These are phyloP conservation scores for Chaetomium fimeti DNA, from an alignment of 495 filamentous ascomycete genomes.

Conservation along the genomic window DNA sequence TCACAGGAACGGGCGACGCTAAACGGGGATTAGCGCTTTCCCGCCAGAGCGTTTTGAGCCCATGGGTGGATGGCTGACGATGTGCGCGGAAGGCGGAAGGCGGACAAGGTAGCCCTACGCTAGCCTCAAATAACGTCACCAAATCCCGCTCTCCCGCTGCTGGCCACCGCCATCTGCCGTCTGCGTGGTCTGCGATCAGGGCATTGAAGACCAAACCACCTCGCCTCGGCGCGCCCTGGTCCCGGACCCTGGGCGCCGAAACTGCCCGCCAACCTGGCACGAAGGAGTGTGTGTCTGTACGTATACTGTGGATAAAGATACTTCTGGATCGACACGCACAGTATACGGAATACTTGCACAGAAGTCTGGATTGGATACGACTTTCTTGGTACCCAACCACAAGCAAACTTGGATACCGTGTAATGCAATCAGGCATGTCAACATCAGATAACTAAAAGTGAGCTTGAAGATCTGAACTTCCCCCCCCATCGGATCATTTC, in stretches of 20 bases:
- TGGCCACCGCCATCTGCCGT: not conserved
- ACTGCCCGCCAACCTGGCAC: too few species aligned
- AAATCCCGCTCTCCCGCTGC: not conserved
- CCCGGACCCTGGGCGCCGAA: too few species aligned
- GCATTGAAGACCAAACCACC: not conserved
- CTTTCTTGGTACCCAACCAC: too few species aligned
- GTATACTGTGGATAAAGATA: too few species aligned
- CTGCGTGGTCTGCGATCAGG: not conserved
- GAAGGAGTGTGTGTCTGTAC: too few species aligned
- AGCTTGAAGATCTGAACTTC: not conserved
- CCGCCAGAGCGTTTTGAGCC: conserved; percentile 25
- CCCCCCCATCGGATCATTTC: not conserved
- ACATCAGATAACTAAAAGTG: too few species aligned
- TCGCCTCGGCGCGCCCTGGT: not conserved
- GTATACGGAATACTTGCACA: too few species aligned
- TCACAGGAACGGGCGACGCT: conserved; percentile 4
- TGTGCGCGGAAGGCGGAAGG: conserved; percentile 32
- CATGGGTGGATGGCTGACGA: conserved; percentile 21
- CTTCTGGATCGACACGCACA: too few species aligned
- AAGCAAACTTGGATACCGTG: too few species aligned
- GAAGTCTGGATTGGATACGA: too few species aligned
- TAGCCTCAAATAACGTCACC: conserved; percentile 26
- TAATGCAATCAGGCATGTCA: too few species aligned
- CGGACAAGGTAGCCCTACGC: conserved; percentile 13
- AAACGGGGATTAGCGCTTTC: too few species aligned